Evolutionary conservation across 768 basidiomycete species (phyloP).

Genomic region (Nidularia sp.): DNA sequence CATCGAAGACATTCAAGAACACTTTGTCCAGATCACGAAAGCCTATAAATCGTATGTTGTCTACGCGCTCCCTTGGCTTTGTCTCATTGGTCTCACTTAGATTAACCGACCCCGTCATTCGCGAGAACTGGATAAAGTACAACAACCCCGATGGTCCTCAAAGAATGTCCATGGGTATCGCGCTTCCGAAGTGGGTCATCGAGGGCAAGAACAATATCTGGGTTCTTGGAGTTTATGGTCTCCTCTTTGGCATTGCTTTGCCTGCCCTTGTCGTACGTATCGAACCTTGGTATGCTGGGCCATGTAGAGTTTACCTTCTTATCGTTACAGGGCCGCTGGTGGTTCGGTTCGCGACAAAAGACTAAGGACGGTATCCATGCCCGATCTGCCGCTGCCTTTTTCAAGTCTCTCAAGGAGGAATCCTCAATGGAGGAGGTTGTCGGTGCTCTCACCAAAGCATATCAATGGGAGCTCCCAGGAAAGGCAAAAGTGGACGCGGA

Average conservation of each 20-base stretch:
- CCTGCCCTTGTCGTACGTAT: slow-evolving; percentile 74
- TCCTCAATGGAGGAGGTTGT: slow-evolving; percentile 71
- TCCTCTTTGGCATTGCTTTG: slow-evolving; percentile 83
- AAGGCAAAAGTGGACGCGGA: slow-evolving; percentile 27
- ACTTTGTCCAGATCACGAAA: slow-evolving; percentile 92
- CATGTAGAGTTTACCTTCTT: too few species aligned
- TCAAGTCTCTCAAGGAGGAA: slow-evolving; percentile 82
- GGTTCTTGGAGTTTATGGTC: slow-evolving; percentile 84
- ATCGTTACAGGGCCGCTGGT: slow-evolving; percentile 74
- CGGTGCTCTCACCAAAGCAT: slow-evolving; percentile 63
- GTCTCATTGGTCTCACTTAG: slow-evolving; percentile 28
- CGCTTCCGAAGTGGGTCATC: slow-evolving; percentile 90
- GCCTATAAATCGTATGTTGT: slow-evolving; percentile 86
- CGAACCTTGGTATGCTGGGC: too few species aligned
- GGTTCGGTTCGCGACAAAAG: slow-evolving; percentile 87
- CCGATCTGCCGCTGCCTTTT: slow-evolving; percentile 80
- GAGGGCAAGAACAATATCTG: slow-evolving; percentile 88
- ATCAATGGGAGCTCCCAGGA: slow-evolving; percentile 49
- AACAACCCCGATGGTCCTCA: slow-evolving; percentile 98
- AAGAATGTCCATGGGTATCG: slow-evolving; percentile 90
- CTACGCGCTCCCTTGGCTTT: neutral
- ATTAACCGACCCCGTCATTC: slow-evolving; percentile 88
- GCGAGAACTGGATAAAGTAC: slow-evolving; percentile 83
- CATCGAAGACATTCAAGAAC: slow-evolving; percentile 76
- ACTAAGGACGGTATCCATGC: slow-evolving; percentile 92